Evolutionary conservation across 139 green algal species (phyloP).

Genomic region (Coccomyxa sp.): DNA sequence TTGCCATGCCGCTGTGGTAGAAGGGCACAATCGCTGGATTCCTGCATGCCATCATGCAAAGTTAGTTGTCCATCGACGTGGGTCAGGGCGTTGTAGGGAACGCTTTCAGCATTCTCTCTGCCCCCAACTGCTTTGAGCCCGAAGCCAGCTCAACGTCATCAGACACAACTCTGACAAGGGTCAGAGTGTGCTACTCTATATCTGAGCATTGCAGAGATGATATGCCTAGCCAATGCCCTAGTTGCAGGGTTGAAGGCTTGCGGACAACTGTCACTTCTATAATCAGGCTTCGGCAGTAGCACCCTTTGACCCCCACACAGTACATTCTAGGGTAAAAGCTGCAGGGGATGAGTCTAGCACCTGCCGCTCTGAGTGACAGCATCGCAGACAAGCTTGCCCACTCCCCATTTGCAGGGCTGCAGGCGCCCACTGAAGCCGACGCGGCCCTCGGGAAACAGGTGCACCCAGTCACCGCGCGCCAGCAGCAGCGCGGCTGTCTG

Average conservation of each 20-base stretch:
- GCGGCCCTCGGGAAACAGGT: constrained; percentile 81
- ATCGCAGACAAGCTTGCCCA: constrained; percentile 77
- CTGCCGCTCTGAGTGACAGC: constrained; percentile 25
- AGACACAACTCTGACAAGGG: not conserved
- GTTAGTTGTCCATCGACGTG: too few species aligned
- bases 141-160: not conserved
- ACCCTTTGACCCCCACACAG: too few species aligned
- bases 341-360: too few species aligned
- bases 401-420: constrained; percentile 66
- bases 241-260: too few species aligned
- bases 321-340: too few species aligned
- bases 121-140: not conserved
- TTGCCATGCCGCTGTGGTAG: constrained; percentile 78
- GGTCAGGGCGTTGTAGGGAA: too few species aligned
- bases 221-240: too few species aligned
- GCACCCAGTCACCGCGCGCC: constrained; percentile 70
- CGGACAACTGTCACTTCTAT: too few species aligned
- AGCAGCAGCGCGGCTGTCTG: constrained; percentile 36
- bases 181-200: too few species aligned
- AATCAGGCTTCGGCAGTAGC: too few species aligned
- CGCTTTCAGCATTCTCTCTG: not conserved
- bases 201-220: too few species aligned
- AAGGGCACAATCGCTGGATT: constrained; percentile 76
- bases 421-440: constrained; percentile 68
- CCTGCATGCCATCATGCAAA: constrained; percentile 35